These are phyloP conservation scores for Nicotiana sylvestris DNA, from an alignment of 257 asterid species.

Conservation along the genomic window DNA sequence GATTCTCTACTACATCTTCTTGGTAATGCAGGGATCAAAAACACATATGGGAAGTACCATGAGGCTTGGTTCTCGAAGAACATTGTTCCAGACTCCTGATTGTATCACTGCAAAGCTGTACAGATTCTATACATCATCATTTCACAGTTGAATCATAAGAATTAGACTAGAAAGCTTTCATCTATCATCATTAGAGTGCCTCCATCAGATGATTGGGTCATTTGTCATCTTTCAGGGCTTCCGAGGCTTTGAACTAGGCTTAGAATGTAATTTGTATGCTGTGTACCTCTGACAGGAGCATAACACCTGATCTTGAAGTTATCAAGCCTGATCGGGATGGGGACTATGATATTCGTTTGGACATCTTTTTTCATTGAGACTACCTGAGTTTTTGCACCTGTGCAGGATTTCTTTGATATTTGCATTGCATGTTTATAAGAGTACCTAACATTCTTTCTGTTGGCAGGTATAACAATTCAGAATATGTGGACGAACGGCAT, in stretches of 20 bases:
- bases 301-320: too few relatives aligned
- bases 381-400: too few relatives aligned
- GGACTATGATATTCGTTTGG: too few relatives aligned
- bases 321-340: too few relatives aligned
- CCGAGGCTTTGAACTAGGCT: too few relatives aligned
- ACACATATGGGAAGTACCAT: conserved; percentile 98
- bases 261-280: too few relatives aligned
- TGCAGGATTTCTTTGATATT: neutral
- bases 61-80: conserved; percentile 95
- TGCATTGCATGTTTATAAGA: neutral
- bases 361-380: neutral
- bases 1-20: too few relatives aligned
- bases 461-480: conserved; percentile 60
- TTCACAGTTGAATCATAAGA: neutral
- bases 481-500: conserved; percentile 85
- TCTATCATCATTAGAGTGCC: conserved; percentile 5
- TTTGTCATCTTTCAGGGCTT: neutral
- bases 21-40: conserved; percentile 58
- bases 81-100: conserved; percentile 72
- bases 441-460: conserved; percentile 9
- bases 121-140: conserved; percentile 16
- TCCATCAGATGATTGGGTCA: neutral
- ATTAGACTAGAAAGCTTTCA: neutral
- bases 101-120: conserved; percentile 90
- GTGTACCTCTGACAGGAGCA: too few relatives aligned